Percentiles rank a stretch among this genome's conserved stretches.
phyloP scores from a whole-genome alignment of 192 early-diverging fungal species.

The Borealophlyctis nickersoniae region DNA sequence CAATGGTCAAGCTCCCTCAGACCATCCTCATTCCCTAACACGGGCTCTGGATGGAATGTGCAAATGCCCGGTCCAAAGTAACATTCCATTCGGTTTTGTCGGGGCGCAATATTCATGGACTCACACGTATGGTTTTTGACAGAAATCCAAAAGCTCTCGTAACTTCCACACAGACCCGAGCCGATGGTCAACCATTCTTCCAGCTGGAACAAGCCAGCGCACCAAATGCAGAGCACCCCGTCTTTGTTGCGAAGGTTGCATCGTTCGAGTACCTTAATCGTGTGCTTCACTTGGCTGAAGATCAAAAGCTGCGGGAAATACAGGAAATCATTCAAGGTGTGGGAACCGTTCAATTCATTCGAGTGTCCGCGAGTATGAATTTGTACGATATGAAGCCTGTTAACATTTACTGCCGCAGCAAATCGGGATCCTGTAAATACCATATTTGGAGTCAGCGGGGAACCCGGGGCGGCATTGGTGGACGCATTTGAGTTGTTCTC shows the following conservation, averaged over 20 bases:
- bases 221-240: conserved; percentile 10
- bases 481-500: conserved; percentile 51
- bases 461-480: conserved; percentile 31
- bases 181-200: conserved; percentile 49
- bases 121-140: neutral
- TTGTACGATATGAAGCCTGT: neutral
- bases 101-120: neutral
- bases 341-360: neutral
- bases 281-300: conserved; percentile 41
- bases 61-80: neutral
- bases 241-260: conserved; percentile 33
- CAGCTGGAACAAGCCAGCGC: conserved; percentile 27
- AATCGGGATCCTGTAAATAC: conserved; percentile 46
- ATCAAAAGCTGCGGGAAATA: conserved; percentile 44
- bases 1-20: conserved; percentile 37
- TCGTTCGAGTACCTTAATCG: conserved; percentile 45
- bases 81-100: neutral
- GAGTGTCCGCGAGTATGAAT: neutral
- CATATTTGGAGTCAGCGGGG: conserved; percentile 46
- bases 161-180: conserved; percentile 25
- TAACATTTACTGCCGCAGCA: conserved; percentile 25
- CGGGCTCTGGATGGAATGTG: conserved; percentile 11
- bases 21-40: conserved; percentile 30
- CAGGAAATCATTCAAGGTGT: conserved; percentile 53
- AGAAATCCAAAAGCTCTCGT: conserved; percentile 34